Conservation (phyloP, 139 green algal genomes). For the Chlorella vulgaris region DNA sequence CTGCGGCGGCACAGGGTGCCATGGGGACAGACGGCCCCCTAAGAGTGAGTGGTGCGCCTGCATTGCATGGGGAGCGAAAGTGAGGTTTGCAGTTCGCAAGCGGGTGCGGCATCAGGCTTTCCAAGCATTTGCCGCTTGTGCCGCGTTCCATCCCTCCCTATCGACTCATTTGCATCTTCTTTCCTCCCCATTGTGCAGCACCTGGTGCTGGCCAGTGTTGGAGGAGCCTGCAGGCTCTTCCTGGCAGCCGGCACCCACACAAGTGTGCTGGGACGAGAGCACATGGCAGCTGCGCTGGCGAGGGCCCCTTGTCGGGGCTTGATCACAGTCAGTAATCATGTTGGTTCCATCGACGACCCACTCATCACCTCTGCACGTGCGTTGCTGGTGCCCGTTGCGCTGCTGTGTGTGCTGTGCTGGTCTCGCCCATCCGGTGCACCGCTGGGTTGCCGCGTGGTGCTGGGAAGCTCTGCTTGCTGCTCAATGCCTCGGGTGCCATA, state of each 20-base stretch:
- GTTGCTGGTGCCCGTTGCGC: not conserved
- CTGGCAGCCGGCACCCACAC: constrained; percentile 19
- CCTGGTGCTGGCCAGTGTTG: constrained; percentile 37
- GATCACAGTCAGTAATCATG: constrained; percentile 91
- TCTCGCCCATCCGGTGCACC: no score
- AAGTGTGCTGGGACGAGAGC: constrained; percentile 38
- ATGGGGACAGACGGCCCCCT: constrained; percentile 13
- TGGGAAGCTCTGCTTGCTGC: no score
- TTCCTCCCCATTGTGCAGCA: constrained; percentile 16
- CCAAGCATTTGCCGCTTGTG: no score
- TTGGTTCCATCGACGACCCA: constrained; percentile 87
- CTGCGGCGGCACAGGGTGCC: not conserved
- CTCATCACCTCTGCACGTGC: constrained; percentile 64
- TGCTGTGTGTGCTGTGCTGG: no score
- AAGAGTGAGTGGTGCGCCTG: constrained; percentile 1
- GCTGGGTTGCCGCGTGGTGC: no score
- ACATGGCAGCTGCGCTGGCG: constrained; percentile 57
- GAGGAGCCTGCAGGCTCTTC: constrained; percentile 37
- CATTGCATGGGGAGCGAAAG: no score
- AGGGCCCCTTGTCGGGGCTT: constrained; percentile 59
- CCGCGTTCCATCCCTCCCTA: no score
- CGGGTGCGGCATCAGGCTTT: no score
- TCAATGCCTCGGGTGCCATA: no score
- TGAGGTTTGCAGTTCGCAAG: no score
- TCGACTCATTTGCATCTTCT: not conserved